Base-by-base conservation (phyloP, 164 flowering plant genomes). In the Tinospora cordifolia region DNA sequence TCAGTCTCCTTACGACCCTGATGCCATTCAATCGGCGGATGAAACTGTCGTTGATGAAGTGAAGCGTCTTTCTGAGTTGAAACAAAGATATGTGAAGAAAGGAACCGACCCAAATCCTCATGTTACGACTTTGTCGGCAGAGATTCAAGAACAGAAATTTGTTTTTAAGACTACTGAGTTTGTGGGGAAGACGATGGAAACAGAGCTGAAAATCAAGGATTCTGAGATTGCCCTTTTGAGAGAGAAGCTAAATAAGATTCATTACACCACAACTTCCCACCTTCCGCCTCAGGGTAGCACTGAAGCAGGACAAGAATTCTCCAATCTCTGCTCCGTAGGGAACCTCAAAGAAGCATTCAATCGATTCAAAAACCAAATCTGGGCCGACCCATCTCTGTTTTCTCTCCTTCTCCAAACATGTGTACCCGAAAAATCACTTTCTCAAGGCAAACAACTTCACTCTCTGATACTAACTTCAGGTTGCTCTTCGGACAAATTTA, bases 121-220 rank as follows among this genome's bases (percentile, higher is more conserved):
- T 38, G 90, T 86, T 10, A 83, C 92, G 3, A 63, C 78, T 8
- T 78, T 91, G 79, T 81, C 86, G 1, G 88, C 98, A 0, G 96
- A 93, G 76, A 80, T 90, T 79, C 90, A 88, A 70, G 98, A 93
- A 66, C 97, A 91, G 67, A 86, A 88, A 83, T 77, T 85, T 67
- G 68, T 90, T 8, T 81, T 90, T 79, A 87, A 78, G 82, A 88
- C 87, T 1, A 88, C 85, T 65, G 90, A 87, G 75, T 87, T 93
- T 77, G 84, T 88, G 14, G 71, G 80, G 70, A 88, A 81, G 84
- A 86, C 85, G 44, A 66, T 90, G 49, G 84, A 87, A 69, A 41
- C 82, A 3, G 87, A 86, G 64, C 68, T 74, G 34, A 79, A 86
- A 54, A 39, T 24, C 47, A 88, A 84, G 66, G 86, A 80, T 4